Conservation (phyloP, 805 yeast species). For the Saturnispora ahearnii region DNA sequence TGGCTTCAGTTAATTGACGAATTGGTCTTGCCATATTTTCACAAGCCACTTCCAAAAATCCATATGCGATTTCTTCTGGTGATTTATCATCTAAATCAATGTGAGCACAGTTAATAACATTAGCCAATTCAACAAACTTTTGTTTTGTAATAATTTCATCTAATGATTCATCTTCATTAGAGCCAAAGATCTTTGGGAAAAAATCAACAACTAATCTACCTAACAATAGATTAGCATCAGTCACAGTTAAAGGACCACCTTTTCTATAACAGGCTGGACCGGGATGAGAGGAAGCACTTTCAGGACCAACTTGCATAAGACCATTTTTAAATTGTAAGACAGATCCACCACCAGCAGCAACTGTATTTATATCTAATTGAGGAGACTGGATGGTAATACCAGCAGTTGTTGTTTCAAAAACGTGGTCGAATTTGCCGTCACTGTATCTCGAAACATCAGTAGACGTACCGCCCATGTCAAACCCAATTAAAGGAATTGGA, state of each 20-base stretch:
- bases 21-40: constrained; percentile 90
- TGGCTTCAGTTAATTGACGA: constrained; percentile 75
- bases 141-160: constrained; percentile 43
- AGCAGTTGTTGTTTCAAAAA: constrained; percentile 76
- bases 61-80: constrained; percentile 65
- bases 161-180: constrained; percentile 61
- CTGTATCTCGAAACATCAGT: constrained; percentile 76
- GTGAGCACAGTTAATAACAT: constrained; percentile 44
- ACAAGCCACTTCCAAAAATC: constrained; percentile 75
- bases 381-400: constrained; percentile 80
- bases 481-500: constrained; percentile 60
- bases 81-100: constrained; percentile 35
- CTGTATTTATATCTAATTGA: constrained; percentile 71
- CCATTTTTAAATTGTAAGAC: constrained; percentile 61
- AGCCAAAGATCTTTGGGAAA: constrained; percentile 80
- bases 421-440: constrained; percentile 60
- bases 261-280: constrained; percentile 86
- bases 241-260: constrained; percentile 75
- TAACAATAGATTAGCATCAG: constrained; percentile 71
- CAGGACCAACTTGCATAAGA: constrained; percentile 75
- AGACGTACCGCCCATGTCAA: constrained; percentile 90
- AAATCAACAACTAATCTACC: constrained; percentile 67
- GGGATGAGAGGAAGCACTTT: constrained; percentile 80
- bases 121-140: constrained; percentile 48
- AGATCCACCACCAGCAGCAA: constrained; percentile 83